Evolutionary conservation across 176 grass and related monocot genomes (phyloP).

Genomic region (Poa pratensis): DNA sequence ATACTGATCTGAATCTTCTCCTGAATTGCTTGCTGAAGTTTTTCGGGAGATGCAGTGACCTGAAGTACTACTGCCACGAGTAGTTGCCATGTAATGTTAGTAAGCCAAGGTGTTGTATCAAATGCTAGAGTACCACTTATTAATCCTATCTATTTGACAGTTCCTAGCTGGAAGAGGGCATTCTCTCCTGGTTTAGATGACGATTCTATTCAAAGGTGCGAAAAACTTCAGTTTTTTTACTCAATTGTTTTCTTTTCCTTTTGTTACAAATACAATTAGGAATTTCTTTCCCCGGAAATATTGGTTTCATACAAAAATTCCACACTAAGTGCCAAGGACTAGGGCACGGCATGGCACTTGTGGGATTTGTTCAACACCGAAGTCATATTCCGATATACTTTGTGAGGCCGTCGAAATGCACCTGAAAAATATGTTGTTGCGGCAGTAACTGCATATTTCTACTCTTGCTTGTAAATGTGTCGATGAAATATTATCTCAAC

Average conservation of each 20-base stretch:
- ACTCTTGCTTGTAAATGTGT: constrained; percentile 91
- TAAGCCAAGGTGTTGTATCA: constrained; percentile 37
- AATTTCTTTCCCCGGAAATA: constrained; percentile 58
- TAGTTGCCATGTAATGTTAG: constrained; percentile 44
- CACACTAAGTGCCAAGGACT: constrained; percentile 65
- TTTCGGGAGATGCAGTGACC: not conserved
- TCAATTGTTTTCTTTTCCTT: constrained; percentile 21
- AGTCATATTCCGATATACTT: constrained; percentile 87
- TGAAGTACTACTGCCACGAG: constrained; percentile 43
- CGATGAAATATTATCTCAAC: not conserved
- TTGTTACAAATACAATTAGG: constrained; percentile 22
- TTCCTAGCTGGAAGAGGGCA: constrained; percentile 84
- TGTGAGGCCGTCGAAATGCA: constrained; percentile 63
- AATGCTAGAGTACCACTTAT: constrained; percentile 29
- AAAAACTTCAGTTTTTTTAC: not conserved
- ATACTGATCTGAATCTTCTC: no score
- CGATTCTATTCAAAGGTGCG: constrained; percentile 71
- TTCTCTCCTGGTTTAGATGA: constrained; percentile 71
- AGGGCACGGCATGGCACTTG: constrained; percentile 85
- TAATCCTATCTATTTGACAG: constrained; percentile 72
- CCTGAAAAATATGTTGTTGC: constrained; percentile 86
- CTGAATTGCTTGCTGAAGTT: not conserved
- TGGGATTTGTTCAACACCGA: constrained; percentile 98
- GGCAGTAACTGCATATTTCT: constrained; percentile 89
- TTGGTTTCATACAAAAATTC: constrained; percentile 70